A percentile compares a stretch with the other conserved stretches of the same genome.
Conservation (phyloP, 2,329 filamentous ascomycete genomes). For the Helotiales sp. region DNA sequence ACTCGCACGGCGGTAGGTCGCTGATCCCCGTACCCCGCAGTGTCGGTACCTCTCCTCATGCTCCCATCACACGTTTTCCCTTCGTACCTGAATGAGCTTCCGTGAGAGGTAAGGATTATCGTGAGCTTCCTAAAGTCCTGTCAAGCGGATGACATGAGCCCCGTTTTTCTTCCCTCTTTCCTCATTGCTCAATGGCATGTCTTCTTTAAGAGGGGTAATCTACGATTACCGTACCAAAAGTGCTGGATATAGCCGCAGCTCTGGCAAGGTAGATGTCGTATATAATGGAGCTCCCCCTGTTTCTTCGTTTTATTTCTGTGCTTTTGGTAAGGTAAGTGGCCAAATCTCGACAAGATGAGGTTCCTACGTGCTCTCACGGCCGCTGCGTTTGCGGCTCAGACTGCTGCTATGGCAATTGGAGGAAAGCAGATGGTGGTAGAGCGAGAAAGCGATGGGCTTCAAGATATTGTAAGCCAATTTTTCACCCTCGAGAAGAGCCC, state of each 20-base stretch:
- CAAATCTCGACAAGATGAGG: conserved; percentile 36
- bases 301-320: not conserved
- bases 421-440: conserved; percentile 50
- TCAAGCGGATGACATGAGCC: not conserved
- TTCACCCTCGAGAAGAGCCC: not conserved
- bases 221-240: not conserved
- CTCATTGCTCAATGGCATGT: no score
- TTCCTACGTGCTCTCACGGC: conserved; percentile 35
- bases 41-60: conserved; percentile 1
- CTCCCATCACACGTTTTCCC: conserved; percentile 2
- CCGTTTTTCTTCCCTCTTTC: not conserved
- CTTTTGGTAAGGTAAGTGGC: not conserved
- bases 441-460: conserved; percentile 50
- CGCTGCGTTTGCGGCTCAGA: conserved; percentile 43
- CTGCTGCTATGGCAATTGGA: conserved; percentile 47
- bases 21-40: conserved; percentile 6
- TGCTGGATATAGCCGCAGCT: not conserved
- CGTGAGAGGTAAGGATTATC: conserved; percentile 15
- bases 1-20: not conserved
- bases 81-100: conserved; percentile 12
- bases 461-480: conserved; percentile 51
- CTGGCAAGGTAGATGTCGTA: not conserved
- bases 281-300: conserved; percentile 2
- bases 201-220: not conserved
- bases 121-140: not conserved